A percentile compares a stretch with the other conserved stretches of the same genome.
These are phyloP conservation scores for Russula griseocarnosa DNA, from an alignment of 768 basidiomycete genomes.

Conservation along the genomic window DNA sequence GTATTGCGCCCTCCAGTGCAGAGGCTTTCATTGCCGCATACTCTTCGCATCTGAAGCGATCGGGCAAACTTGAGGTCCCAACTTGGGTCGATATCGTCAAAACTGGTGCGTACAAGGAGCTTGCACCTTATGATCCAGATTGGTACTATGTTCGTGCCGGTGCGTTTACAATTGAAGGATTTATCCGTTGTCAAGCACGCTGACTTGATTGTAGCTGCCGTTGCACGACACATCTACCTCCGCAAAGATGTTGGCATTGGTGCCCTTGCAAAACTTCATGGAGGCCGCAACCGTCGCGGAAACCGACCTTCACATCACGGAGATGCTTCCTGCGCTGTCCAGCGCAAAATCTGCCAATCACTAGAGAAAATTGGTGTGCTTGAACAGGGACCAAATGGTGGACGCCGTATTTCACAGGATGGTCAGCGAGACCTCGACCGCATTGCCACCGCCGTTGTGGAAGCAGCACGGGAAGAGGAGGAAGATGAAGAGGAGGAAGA, in stretches of 20 bases:
- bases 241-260: slow-evolving; percentile 96
- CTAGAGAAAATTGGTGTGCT: slow-evolving; percentile 98
- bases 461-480: slow-evolving; percentile 68
- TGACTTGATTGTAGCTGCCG: slow-evolving; percentile 58
- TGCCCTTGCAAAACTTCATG: slow-evolving; percentile 92
- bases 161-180: slow-evolving; percentile 41
- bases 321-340: slow-evolving; percentile 79
- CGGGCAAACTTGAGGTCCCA: slow-evolving; percentile 98
- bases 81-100: slow-evolving; percentile 99
- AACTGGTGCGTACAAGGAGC: slow-evolving; percentile 96
- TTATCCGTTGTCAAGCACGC: background rate
- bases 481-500: slow-evolving; percentile 70
- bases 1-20: slow-evolving; percentile 50
- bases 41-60: slow-evolving; percentile 93
- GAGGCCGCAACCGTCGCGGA: slow-evolving; percentile 91
- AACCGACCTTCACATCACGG: slow-evolving; percentile 96
- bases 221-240: slow-evolving; percentile 99
- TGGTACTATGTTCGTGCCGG: slow-evolving; percentile 99
- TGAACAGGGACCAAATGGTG: slow-evolving; percentile 90
- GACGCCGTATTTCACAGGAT: slow-evolving; percentile 93
- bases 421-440: slow-evolving; percentile 94
- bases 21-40: slow-evolving; percentile 93
- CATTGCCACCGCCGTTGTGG: slow-evolving; percentile 86
- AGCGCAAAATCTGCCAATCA: slow-evolving; percentile 94
- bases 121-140: slow-evolving; percentile 97